A percentile compares a stretch with the other conserved stretches of the same genome.
Conservation (phyloP, 2,329 filamentous ascomycete genomes). For the Penicillium carneum region DNA sequence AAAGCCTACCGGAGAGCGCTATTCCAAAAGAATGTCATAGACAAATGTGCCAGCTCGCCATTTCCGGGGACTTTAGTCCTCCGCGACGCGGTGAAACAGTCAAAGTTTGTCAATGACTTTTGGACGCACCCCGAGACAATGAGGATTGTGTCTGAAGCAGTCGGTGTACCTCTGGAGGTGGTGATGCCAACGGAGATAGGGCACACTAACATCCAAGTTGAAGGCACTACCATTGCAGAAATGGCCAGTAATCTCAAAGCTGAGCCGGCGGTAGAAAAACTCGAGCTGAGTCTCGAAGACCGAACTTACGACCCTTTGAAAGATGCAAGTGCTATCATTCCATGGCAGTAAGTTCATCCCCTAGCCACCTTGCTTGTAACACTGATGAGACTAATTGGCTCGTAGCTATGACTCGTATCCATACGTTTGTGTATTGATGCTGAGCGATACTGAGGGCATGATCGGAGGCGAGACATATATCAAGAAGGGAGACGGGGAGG, state of each 20-base stretch:
- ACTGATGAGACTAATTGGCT: background rate
- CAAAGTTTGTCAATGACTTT: constrained; percentile 35
- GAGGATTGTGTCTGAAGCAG: constrained; percentile 33
- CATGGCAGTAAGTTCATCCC: constrained; percentile 34
- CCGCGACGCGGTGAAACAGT: constrained; percentile 32
- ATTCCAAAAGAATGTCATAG: constrained; percentile 22
- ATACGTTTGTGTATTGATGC: constrained; percentile 44
- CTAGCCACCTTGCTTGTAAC: background rate
- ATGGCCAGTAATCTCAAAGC: constrained; percentile 25
- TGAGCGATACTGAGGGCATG: constrained; percentile 40
- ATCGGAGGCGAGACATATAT: constrained; percentile 41
- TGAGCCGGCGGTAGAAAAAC: constrained; percentile 27
- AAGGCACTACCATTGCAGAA: constrained; percentile 27
- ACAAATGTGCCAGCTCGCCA: constrained; percentile 25
- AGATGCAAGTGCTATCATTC: constrained; percentile 28
- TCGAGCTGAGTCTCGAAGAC: constrained; percentile 25
- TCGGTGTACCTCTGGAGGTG: constrained; percentile 32
- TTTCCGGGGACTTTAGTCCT: constrained; percentile 34
- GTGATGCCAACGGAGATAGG: constrained; percentile 39
- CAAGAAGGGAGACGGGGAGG: constrained; percentile 32
- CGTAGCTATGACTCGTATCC: constrained; percentile 33
- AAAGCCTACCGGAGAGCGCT: constrained; percentile 25
- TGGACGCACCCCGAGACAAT: constrained; percentile 38
- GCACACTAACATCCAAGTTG: constrained; percentile 38
- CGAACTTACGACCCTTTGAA: constrained; percentile 31